Evolutionary conservation across 345 rosid genomes (phyloP), one percentile per base, ranked within the genome.

Genomic region (Dipteronia sinensis): DNA sequence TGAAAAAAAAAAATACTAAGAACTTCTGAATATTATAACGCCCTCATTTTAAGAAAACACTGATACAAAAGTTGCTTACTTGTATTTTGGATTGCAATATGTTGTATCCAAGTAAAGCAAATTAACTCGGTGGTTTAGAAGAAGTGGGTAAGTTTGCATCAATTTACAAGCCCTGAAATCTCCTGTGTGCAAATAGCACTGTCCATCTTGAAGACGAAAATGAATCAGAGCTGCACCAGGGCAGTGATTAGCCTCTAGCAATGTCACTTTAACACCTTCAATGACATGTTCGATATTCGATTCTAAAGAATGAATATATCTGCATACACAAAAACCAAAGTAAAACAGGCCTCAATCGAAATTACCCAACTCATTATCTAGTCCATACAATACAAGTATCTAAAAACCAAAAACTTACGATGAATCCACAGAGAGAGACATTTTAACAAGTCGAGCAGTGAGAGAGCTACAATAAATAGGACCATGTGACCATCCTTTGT

Each of bases 161-260:
- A 66, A 76, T 59, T 87, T 88, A 72, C 84, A 89, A 75, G 98
- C 94, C 81, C 95, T 89, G 83, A 93, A 93, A 86, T 93, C 98
- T 86, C 98, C 95, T 0, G 98, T 93, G 64, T 93, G 98, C 82
- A 91, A 82, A 84, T 86, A 87, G 74, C 90, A 77, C 6, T 85
- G 83, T 74, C 93, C 92, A 86, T 82, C 86, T 13, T 77, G 69
- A 55, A 91, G 95, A 69, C 82, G 77, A 72, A 91, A 88, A 74
- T 87, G 89, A 77, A 93, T 81, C 64, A 93, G 82, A 81, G 90
- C 93, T 51, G 98, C 94, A 75, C 94, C 98, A 0, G 95, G 95
- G 65, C 95, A 91, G 68, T 93, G 98, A 81, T 91, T 91, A 69
- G 98, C 95, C 78, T 93, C 94, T 25, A 91, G 74, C 40, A 93